These are phyloP conservation scores for Boletus rubescentipes DNA, from an alignment of 768 basidiomycete species.

Conservation along the genomic window DNA sequence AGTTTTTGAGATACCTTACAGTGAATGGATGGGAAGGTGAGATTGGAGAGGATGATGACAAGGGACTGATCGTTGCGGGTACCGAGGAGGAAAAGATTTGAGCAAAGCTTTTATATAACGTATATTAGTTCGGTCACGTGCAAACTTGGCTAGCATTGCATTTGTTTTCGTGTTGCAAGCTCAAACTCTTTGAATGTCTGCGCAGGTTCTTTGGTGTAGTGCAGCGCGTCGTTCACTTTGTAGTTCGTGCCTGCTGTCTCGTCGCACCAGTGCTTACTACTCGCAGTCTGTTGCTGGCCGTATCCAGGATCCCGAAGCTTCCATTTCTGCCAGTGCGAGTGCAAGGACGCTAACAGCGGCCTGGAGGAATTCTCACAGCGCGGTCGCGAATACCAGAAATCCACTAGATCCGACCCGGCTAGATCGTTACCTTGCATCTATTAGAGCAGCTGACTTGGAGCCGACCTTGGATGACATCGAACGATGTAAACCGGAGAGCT, in stretches of 20 bases:
- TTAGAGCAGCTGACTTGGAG: conserved; percentile 44
- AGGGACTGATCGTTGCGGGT: conserved; percentile 22
- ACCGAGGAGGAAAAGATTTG: conserved; percentile 8
- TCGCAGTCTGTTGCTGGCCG: conserved; percentile 19
- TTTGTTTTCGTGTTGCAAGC: neutral
- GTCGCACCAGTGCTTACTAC: conserved; percentile 20
- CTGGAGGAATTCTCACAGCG: conserved; percentile 1
- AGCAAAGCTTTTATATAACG: too few relatives aligned
- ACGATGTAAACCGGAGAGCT: conserved; percentile 45
- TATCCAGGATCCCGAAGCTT: conserved; percentile 3
- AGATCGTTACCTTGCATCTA: conserved; percentile 55
- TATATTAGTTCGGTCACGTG: conserved; percentile 16
- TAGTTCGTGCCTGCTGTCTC: conserved; percentile 15
- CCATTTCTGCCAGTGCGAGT: conserved; percentile 1
- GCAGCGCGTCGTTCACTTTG: conserved; percentile 17
- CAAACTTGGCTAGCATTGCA: neutral
- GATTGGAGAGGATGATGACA: conserved; percentile 55
- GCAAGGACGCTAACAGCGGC: neutral
- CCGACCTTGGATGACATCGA: conserved; percentile 65
- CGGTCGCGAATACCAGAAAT: conserved; percentile 17
- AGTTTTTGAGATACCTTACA: conserved; percentile 57
- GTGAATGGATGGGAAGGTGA: conserved; percentile 67
- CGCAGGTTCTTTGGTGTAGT: conserved; percentile 15
- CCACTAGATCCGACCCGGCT: conserved; percentile 46
- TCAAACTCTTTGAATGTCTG: conserved; percentile 18